These are phyloP conservation scores for Suillus paluster DNA, from an alignment of 768 basidiomycete species.

Conservation along the genomic window DNA sequence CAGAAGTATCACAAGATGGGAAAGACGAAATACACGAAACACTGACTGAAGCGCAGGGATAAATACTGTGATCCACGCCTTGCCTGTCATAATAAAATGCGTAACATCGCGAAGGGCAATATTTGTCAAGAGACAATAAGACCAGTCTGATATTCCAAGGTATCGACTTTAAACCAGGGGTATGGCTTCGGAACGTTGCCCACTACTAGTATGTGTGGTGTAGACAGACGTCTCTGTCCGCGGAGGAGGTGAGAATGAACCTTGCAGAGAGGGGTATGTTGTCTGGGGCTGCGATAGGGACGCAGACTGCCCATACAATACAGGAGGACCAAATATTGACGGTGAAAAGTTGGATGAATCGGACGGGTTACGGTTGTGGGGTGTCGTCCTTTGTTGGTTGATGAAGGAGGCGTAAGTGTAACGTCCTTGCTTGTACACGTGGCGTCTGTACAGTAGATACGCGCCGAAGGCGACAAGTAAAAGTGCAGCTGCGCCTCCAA, in stretches of 20 bases:
- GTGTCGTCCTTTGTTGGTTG: neutral
- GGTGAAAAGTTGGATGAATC: conserved; percentile 12
- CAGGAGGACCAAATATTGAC: neutral
- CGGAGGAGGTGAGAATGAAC: conserved; percentile 13
- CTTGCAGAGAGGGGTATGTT: conserved; percentile 9
- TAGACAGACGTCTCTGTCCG: conserved; percentile 18
- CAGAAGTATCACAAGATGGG: neutral
- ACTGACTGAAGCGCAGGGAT: neutral
- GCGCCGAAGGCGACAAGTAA: conserved; percentile 18
- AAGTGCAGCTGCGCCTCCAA: conserved; percentile 25
- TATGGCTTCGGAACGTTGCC: conserved; percentile 15
- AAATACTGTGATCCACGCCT: neutral
- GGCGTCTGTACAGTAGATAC: conserved; percentile 20
- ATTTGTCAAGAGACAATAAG: neutral
- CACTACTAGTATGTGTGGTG: conserved; percentile 5
- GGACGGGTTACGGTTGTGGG: conserved; percentile 20
- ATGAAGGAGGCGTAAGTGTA: neutral
- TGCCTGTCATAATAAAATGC: neutral
- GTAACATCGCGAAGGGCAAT: neutral
- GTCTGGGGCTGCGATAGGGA: neutral
- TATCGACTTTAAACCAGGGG: conserved; percentile 20
- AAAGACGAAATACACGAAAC: neutral
- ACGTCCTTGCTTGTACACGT: conserved; percentile 7
- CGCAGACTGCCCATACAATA: neutral
- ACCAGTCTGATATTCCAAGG: no score